Conservation (phyloP, 176 grass and related monocot genomes). For the Phoenix dactylifera region DNA sequence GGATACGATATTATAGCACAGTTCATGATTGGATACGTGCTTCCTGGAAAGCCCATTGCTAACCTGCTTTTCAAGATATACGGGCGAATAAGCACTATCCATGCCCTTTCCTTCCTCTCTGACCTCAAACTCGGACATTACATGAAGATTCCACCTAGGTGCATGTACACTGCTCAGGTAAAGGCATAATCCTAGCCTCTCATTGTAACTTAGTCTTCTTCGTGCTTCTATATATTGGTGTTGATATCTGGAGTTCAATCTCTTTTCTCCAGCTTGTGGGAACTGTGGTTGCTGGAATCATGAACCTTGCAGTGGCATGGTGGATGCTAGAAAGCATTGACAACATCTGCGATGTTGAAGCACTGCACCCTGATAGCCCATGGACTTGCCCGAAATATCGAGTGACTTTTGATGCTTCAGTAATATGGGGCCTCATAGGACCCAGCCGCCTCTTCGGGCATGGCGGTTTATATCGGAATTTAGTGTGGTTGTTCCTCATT, state of each 20-base stretch:
- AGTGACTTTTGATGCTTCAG: constrained; percentile 86
- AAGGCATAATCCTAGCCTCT: neutral
- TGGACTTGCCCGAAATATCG: constrained; percentile 99
- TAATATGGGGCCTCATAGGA: constrained; percentile 92
- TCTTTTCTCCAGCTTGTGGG: constrained; percentile 57
- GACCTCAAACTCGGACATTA: constrained; percentile 98
- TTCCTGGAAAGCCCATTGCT: constrained; percentile 93
- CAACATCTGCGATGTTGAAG: constrained; percentile 89
- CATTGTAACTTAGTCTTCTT: too few relatives aligned
- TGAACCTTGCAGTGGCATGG: constrained; percentile 94
- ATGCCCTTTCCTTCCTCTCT: constrained; percentile 88
- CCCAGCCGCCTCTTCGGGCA: constrained; percentile 59
- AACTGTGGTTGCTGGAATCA: constrained; percentile 68
- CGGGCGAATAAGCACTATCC: constrained; percentile 90
- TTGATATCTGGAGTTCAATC: too few relatives aligned
- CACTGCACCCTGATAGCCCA: constrained; percentile 78
- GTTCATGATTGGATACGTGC: constrained; percentile 85
- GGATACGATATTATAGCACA: constrained; percentile 97
- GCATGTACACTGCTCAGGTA: constrained; percentile 95
- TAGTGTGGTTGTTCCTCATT: constrained; percentile 84
- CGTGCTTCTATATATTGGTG: too few relatives aligned
- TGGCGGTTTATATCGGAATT: constrained; percentile 78
- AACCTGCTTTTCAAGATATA: constrained; percentile 98
- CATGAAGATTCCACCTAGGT: constrained; percentile 97
- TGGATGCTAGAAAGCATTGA: constrained; percentile 97